Base-by-base conservation (phyloP, 2,329 filamentous ascomycete species). In the Fusarium sp. region DNA sequence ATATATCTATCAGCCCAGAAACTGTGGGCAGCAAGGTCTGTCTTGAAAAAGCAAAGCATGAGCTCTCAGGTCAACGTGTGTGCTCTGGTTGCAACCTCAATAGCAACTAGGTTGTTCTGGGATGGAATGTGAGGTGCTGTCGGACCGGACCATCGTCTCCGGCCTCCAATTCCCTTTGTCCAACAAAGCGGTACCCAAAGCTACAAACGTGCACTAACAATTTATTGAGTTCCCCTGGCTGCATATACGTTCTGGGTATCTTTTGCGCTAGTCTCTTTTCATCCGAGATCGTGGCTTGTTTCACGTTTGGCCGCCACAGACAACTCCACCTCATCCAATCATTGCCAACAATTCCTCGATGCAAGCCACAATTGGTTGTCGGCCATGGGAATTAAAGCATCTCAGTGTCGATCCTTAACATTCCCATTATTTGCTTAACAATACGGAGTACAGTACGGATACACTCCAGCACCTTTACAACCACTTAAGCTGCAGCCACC, bases 161-260 rank as follows among this genome's bases (percentile, higher is more conserved):
- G 70, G 44, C 38, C n/a, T 51, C 22, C 61, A 67, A 74, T 65
- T 70, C 57, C 65, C 36, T 39, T 30, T 26, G 39, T 31, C 36
- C 41, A 45, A 33, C 14, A 24, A 39, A 12, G 26, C 26, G 61
- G 74, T 73, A 75, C 74, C 31, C 42, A 62, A 48, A 65, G 53
- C 50, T 66, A 73, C 65, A 66, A 71, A n/a, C 16, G 28, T 66
- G 63, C 61, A 58, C 69, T 73, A 73, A 76, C 73, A 75, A 63
- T 61, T 42, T 50, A 42, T 56, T 69, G 65, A 56, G 56, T 33
- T 56, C 59, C 61, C 58, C 55, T 57, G 60, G 31, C 55, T 42
- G 56, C 33, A 48, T 45, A 41, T 35, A 68, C 18, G 15, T 50
- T 28, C 53, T 9, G 14, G 50, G 44, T 48, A 53, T 31, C n/a